Evolutionary conservation across 495 filamentous ascomycete species (phyloP).

Genomic region (Xylaria sp.): DNA sequence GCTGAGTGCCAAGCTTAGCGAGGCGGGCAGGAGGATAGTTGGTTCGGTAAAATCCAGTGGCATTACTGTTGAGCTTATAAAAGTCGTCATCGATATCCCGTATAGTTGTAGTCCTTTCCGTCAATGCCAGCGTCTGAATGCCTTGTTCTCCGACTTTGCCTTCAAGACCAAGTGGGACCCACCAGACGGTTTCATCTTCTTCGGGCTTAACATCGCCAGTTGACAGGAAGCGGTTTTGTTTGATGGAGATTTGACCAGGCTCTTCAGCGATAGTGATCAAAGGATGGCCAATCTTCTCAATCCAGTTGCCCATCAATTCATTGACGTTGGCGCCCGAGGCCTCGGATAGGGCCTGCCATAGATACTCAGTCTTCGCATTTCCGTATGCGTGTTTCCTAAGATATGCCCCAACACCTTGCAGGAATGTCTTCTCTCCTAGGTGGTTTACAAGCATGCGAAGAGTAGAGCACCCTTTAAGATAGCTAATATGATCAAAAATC

Average conservation of each 20-base stretch:
- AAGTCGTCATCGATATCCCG: constrained; percentile 76
- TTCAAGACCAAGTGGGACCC: constrained; percentile 86
- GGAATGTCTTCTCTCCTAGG: constrained; percentile 83
- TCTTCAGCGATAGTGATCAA: constrained; percentile 86
- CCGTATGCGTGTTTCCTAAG: constrained; percentile 85
- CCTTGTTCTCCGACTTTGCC: constrained; percentile 60
- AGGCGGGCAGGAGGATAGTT: constrained; percentile 86
- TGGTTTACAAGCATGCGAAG: constrained; percentile 93
- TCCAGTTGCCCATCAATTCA: constrained; percentile 90
- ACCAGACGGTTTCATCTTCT: constrained; percentile 94
- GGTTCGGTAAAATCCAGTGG: constrained; percentile 90
- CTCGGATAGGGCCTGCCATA: constrained; percentile 90
- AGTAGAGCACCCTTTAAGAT: constrained; percentile 92
- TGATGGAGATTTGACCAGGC: constrained; percentile 77
- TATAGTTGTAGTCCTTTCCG: constrained; percentile 75
- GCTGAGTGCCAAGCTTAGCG: constrained; percentile 75
- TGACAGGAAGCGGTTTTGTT: constrained; percentile 86
- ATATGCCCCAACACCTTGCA: constrained; percentile 87
- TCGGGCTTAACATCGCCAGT: constrained; percentile 84
- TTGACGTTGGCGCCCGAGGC: constrained; percentile 89
- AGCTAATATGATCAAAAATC: constrained; percentile 95
- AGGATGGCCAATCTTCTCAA: constrained; percentile 91
- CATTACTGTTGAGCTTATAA: constrained; percentile 90
- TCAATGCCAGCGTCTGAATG: constrained; percentile 65
- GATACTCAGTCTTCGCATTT: constrained; percentile 92